phyloP scores from a whole-genome alignment of 108 stramenopile genomes.

The Asterionellopsis glacialis region DNA sequence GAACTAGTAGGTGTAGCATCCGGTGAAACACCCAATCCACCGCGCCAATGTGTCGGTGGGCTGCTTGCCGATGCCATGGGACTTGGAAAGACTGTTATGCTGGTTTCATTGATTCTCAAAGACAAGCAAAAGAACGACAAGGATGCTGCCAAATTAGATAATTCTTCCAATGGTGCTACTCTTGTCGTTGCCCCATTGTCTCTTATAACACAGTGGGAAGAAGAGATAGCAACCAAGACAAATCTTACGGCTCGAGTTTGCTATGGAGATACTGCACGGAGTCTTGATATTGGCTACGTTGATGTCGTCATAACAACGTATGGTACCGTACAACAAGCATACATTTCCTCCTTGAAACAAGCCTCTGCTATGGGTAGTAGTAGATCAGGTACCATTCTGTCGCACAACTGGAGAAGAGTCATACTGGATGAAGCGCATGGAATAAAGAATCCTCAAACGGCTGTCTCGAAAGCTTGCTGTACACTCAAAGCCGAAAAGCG shows the following conservation, averaged over 20 bases:
- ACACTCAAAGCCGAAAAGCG: conserved; percentile 51
- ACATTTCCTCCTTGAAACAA: background rate
- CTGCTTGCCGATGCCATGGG: conserved; percentile 72
- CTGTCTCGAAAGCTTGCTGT: conserved; percentile 69
- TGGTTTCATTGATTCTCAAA: conserved; percentile 58
- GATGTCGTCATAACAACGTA: conserved; percentile 83
- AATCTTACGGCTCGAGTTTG: conserved; percentile 46
- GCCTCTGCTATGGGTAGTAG: conserved; percentile 1
- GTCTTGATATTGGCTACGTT: conserved; percentile 12
- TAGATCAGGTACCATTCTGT: conserved; percentile 3
- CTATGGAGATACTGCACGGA: conserved; percentile 42
- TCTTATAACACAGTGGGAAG: conserved; percentile 78
- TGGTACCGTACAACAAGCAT: background rate
- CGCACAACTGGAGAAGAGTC: conserved; percentile 55
- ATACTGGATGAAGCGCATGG: conserved; percentile 80
- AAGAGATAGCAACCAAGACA: conserved; percentile 78
- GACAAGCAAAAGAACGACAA: conserved; percentile 9
- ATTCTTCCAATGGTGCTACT: conserved; percentile 35
- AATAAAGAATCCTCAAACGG: conserved; percentile 69
- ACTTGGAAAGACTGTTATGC: conserved; percentile 78
- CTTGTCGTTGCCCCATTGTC: conserved; percentile 78
- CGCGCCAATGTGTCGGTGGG: conserved; percentile 68
- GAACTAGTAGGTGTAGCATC: conserved; percentile 58
- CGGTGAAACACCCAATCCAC: conserved; percentile 53
- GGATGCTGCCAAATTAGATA: conserved; percentile 2